Conservation (phyloP, 225 moss, liverwort and hornwort species). For the Marchantia polymorpha region DNA sequence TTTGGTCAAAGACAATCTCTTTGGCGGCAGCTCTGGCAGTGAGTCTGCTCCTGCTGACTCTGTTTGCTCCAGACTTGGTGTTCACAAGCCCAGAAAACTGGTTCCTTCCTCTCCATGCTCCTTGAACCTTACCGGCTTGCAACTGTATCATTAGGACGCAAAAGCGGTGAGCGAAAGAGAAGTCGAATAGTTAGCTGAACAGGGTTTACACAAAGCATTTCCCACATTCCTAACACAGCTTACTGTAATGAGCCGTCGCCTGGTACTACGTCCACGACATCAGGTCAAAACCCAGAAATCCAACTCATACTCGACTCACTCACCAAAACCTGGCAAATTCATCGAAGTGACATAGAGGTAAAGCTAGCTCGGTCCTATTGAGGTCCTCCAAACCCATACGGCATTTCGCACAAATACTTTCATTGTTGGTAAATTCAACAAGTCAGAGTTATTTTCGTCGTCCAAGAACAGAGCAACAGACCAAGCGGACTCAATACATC, state of each 20-base stretch:
- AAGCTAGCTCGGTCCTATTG: no score
- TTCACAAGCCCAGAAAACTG: conserved; percentile 38
- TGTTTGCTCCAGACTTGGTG: conserved; percentile 27
- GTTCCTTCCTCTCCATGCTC: conserved; percentile 57
- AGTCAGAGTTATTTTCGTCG: no score
- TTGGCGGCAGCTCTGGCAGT: conserved; percentile 58
- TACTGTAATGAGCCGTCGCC: neutral
- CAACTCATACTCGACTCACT: neutral
- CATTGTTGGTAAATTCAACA: no score
- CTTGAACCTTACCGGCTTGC: conserved; percentile 42
- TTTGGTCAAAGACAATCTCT: conserved; percentile 75
- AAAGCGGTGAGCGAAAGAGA: neutral
- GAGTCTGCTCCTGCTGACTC: conserved; percentile 31
- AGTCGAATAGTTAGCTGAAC: neutral
- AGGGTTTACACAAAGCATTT: neutral
- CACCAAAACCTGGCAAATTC: no score
- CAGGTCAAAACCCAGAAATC: neutral
- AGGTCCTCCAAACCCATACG: no score
- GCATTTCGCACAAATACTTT: no score
- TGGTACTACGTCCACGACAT: no score
- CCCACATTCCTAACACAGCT: neutral
- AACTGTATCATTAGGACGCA: conserved; percentile 34
- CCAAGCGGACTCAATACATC: no score
- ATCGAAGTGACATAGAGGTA: no score
- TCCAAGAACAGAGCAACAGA: no score